Percentiles rank a stretch among this genome's conserved stretches.
phyloP scores from a whole-genome alignment of 345 rosid genomes.

The Populus davidiana region DNA sequence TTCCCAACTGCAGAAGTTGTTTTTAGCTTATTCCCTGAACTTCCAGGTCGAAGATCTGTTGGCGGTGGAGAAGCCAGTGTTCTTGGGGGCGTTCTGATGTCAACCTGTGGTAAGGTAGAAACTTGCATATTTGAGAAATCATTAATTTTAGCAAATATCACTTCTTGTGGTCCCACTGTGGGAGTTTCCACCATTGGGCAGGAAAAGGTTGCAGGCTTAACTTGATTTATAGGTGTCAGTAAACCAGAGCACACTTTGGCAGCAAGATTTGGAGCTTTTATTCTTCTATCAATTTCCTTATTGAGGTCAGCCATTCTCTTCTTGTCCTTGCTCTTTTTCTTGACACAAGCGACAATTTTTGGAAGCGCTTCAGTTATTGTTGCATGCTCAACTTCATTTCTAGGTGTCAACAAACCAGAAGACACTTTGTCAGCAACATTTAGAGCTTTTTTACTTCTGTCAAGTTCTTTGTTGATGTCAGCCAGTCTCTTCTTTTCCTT shows the following conservation, averaged over 20 bases:
- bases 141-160: not conserved
- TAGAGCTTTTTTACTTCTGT: no score
- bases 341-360: not conserved
- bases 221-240: not conserved
- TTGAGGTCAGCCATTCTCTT: not conserved
- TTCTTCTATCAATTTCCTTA: not conserved
- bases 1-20: constrained; percentile 34
- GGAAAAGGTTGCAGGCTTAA: not conserved
- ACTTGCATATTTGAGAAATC: not conserved
- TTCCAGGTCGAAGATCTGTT: not conserved
- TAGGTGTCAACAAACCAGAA: not conserved
- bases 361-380: not conserved
- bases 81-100: constrained; percentile 27
- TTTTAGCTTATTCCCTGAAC: constrained; percentile 8
- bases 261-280: not conserved
- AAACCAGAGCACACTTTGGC: not conserved
- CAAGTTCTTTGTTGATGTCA: no score
- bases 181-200: not conserved
- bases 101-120: constrained; percentile 10
- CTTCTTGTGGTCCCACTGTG: not conserved
- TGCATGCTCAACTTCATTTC: not conserved
- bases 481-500: not conserved
- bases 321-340: constrained; percentile 13
- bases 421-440: not conserved
- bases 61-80: not conserved